phyloP scores from a whole-genome alignment of 345 rosid species.

The Bruguiera parviflora region DNA sequence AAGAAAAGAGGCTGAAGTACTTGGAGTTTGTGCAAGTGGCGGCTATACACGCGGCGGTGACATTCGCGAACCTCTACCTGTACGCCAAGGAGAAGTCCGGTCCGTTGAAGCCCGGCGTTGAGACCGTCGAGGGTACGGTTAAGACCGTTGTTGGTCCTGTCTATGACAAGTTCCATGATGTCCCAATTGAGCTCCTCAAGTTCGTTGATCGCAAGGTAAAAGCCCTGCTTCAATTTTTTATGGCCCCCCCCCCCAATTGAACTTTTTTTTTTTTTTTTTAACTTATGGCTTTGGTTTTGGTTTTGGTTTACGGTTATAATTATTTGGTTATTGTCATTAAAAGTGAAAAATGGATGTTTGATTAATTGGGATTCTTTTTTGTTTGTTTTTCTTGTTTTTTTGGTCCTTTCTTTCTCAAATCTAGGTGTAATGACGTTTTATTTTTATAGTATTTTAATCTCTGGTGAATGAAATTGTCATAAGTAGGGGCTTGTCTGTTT shows the following conservation, averaged over 20 bases:
- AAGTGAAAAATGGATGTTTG: too few relatives aligned
- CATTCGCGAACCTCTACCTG: slow-evolving; percentile 52
- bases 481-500: too few relatives aligned
- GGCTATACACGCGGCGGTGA: slow-evolving; percentile 48
- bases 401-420: too few relatives aligned
- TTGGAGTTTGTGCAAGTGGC: slow-evolving; percentile 80
- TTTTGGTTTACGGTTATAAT: too few relatives aligned
- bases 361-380: too few relatives aligned
- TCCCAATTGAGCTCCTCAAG: slow-evolving; percentile 63
- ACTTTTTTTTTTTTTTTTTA: background rate
- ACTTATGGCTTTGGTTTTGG: too few relatives aligned
- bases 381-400: too few relatives aligned
- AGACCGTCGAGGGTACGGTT: slow-evolving; percentile 81
- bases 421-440: background rate
- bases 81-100: slow-evolving; percentile 85
- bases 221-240: background rate
- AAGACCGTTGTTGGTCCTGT: slow-evolving; percentile 77
- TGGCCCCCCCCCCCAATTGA: too few relatives aligned
- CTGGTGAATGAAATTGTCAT: too few relatives aligned
- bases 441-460: too few relatives aligned
- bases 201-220: slow-evolving; percentile 76
- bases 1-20: slow-evolving; percentile 62
- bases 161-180: slow-evolving; percentile 57
- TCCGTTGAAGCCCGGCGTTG: slow-evolving; percentile 79
- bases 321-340: too few relatives aligned